These are phyloP conservation scores for Pyricularia sp. DNA, from an alignment of 2,329 filamentous ascomycete genomes.

Conservation along the genomic window DNA sequence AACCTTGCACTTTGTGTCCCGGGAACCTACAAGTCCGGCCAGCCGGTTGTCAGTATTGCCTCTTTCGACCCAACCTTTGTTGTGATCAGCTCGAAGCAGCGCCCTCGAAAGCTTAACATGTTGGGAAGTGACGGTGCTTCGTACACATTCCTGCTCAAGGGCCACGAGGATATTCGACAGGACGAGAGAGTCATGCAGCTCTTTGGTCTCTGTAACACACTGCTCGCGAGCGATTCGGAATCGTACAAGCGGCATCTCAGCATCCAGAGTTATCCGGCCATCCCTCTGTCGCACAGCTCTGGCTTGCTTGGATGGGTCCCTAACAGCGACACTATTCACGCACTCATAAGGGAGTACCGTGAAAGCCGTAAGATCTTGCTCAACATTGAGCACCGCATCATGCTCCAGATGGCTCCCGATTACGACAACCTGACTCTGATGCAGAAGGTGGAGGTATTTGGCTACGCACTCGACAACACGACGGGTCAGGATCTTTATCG, in stretches of 20 bases:
- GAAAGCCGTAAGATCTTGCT: slow-evolving; percentile 94
- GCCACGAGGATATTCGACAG: slow-evolving; percentile 98
- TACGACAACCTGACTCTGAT: slow-evolving; percentile 98
- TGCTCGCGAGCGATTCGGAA: slow-evolving; percentile 86
- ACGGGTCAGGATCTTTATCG: slow-evolving; percentile 97
- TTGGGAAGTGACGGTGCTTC: slow-evolving; percentile 77
- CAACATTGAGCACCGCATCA: slow-evolving; percentile 98
- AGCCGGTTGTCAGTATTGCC: slow-evolving; percentile 68
- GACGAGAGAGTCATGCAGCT: slow-evolving; percentile 99
- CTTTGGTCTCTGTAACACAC: slow-evolving; percentile 92
- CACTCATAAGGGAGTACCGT: slow-evolving; percentile 92
- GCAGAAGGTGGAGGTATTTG: slow-evolving; percentile 99
- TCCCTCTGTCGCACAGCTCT: slow-evolving; percentile 90
- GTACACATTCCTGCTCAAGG: slow-evolving; percentile 88
- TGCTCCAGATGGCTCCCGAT: slow-evolving; percentile 99
- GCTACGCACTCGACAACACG: slow-evolving; percentile 97
- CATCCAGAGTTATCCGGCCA: slow-evolving; percentile 93
- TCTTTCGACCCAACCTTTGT: slow-evolving; percentile 82
- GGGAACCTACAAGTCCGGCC: slow-evolving; percentile 74
- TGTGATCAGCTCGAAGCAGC: slow-evolving; percentile 94
- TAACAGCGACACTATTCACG: slow-evolving; percentile 93
- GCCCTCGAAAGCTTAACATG: slow-evolving; percentile 77
- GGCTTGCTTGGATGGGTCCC: slow-evolving; percentile 93
- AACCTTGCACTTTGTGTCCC: slow-evolving; percentile 91
- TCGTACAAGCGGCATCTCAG: slow-evolving; percentile 94